These are phyloP conservation scores for Sarcomyxa edulis DNA, from an alignment of 768 basidiomycete species.

Conservation along the genomic window DNA sequence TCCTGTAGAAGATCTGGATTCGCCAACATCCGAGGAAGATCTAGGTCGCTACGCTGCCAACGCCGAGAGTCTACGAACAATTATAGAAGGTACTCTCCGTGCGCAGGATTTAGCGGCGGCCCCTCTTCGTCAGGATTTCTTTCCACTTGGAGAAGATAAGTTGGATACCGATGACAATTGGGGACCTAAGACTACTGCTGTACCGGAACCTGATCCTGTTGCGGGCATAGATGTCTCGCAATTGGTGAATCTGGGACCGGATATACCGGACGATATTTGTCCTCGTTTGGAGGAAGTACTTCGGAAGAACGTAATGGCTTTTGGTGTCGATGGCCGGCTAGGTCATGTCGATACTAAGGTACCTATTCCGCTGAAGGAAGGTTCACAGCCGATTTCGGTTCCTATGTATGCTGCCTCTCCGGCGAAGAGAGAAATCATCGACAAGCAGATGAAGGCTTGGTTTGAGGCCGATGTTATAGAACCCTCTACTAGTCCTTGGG, in stretches of 20 bases:
- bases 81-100: not conserved
- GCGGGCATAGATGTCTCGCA: slow-evolving; percentile 5
- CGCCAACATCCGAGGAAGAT: slow-evolving; percentile 2
- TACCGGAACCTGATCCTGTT: slow-evolving; percentile 12
- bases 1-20: slow-evolving; percentile 6
- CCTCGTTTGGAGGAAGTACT: slow-evolving; percentile 13
- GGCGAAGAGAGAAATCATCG: slow-evolving; percentile 21
- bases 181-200: too few relatives aligned
- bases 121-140: not conserved
- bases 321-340: slow-evolving; percentile 24
- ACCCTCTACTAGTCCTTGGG: too few relatives aligned
- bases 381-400: too few relatives aligned
- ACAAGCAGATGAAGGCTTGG: slow-evolving; percentile 25
- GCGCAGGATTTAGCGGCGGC: too few relatives aligned
- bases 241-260: slow-evolving; percentile 12
- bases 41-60: not conserved
- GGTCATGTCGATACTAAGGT: slow-evolving; percentile 20
- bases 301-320: slow-evolving; percentile 14
- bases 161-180: slow-evolving; percentile 16
- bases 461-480: slow-evolving; percentile 32
- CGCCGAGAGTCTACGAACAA: slow-evolving; percentile 7
- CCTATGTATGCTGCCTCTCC: slow-evolving; percentile 19
- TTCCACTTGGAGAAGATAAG: slow-evolving; percentile 11
- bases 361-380: slow-evolving; percentile 18
- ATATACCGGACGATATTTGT: slow-evolving; percentile 9